Evolutionary conservation across 345 rosid genomes (phyloP).

Genomic region (Eucalyptus polybractea): DNA sequence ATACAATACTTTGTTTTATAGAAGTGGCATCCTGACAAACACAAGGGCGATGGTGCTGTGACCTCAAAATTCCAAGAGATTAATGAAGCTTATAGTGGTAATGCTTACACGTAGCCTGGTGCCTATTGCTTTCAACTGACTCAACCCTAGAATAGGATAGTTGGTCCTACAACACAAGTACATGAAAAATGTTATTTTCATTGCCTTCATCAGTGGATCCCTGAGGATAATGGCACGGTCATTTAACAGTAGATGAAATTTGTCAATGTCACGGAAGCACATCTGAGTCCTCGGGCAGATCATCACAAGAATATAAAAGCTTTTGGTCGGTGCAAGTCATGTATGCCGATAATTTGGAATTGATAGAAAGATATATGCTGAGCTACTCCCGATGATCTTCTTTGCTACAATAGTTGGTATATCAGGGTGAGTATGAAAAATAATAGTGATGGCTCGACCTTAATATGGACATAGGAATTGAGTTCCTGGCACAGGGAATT

Average conservation of each 20-base stretch:
- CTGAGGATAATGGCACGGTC: background rate
- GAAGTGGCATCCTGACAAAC: conserved; percentile 94
- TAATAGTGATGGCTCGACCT: background rate
- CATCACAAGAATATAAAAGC: background rate
- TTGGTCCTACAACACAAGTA: background rate
- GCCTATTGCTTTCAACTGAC: background rate
- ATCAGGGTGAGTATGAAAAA: background rate
- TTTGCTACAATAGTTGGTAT: background rate
- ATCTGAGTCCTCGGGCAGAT: background rate
- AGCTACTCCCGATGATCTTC: background rate
- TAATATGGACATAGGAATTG: background rate
- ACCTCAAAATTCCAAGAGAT: conserved; percentile 74
- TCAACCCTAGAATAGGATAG: background rate
- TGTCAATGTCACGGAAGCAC: background rate
- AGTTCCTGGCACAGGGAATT: background rate
- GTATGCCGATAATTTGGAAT: background rate
- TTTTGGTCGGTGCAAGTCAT: background rate
- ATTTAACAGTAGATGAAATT: background rate
- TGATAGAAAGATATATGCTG: background rate
- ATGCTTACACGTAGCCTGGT: background rate
- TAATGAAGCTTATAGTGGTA: conserved; percentile 71
- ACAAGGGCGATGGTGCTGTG: conserved; percentile 55
- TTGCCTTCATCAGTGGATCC: background rate
- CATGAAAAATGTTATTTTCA: background rate
- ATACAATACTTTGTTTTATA: background rate